Evolutionary conservation across 345 rosid species (phyloP), one percentile per base, ranked within the genome.

Genomic region (Populus euphratica): DNA sequence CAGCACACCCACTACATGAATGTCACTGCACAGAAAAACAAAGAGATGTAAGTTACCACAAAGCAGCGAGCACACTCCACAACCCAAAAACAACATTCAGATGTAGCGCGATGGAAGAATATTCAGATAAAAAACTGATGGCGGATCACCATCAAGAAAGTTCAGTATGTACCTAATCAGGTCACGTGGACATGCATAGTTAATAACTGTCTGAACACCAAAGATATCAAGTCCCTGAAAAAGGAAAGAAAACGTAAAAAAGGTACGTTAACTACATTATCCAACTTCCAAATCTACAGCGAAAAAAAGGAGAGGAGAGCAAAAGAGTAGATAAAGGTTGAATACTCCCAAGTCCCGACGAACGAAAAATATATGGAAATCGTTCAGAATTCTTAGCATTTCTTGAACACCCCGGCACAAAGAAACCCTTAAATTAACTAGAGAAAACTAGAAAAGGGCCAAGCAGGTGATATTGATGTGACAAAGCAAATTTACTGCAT

Each of bases 1-100:
- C 99, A 67, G 97, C 93, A 71, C 97, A 75, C 99, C 99, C 20
- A 96, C 99, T 82, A 97, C 89, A 82, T 96, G 99, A 83, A 92
- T 90, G 77, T 96, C 93, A 79, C 99, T 96, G 90, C 76, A 76
- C 29, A 78, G 43, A 74, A 63, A 66, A 73, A 81, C 41, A 79
- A 59, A 72, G 62, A 35, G 1, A 72, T 1, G 54, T 36, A 35
- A 75, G 38, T 47, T 75, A n/a, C 17, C 38, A 52, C 59, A 69
- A 43, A 68, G 23, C 27, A 62, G n/a, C 7, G 25, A 29, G 29
- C 18, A 29, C 33, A 31, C 10, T 29, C 35, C 13, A 31, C 67
- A 11, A 25, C 67, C 67, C 17, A 64, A 38, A 49, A 50, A 50
- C 20, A 50, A 5, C 56, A 27, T 38, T 23, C 36, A 27, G 17